These are phyloP conservation scores for Pseudopithomyces chartarum DNA, from an alignment of 2,329 filamentous ascomycete genomes.

Conservation along the genomic window DNA sequence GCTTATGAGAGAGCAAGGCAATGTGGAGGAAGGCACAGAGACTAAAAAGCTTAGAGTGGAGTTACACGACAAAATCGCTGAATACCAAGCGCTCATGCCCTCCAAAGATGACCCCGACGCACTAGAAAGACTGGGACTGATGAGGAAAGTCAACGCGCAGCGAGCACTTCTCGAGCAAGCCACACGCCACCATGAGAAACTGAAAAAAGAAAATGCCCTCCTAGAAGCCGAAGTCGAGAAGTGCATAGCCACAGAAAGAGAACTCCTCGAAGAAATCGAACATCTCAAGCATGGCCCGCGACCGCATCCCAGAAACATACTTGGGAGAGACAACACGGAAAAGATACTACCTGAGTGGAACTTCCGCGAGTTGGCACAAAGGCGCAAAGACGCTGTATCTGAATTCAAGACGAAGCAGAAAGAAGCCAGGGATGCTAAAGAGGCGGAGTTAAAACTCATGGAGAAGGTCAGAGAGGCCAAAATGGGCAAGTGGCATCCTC, in stretches of 20 bases:
- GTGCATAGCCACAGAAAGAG: neutral
- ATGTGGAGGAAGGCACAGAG: neutral
- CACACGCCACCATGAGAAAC: neutral
- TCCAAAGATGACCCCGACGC: neutral
- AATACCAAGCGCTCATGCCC: neutral
- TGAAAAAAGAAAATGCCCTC: neutral
- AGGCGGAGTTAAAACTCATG: neutral
- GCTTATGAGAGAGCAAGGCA: neutral
- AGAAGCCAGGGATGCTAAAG: neutral
- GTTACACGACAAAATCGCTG: neutral
- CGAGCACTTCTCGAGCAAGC: neutral
- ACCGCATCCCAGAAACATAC: neutral
- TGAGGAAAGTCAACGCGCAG: neutral
- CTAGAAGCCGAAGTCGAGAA: neutral
- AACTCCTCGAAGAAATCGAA: neutral
- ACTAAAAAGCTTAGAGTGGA: neutral
- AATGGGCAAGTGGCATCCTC: constrained; percentile 3
- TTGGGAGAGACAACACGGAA: neutral
- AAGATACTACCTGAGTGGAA: neutral
- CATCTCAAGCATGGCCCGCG: neutral
- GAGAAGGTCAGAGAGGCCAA: neutral
- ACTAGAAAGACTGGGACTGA: neutral
- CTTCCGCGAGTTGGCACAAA: neutral
- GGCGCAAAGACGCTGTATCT: neutral
- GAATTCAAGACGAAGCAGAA: neutral